A percentile compares a stretch with the other conserved stretches of the same genome.
These are phyloP conservation scores for Cytospora piceicola DNA, from an alignment of 2,329 filamentous ascomycete species.

Conservation along the genomic window DNA sequence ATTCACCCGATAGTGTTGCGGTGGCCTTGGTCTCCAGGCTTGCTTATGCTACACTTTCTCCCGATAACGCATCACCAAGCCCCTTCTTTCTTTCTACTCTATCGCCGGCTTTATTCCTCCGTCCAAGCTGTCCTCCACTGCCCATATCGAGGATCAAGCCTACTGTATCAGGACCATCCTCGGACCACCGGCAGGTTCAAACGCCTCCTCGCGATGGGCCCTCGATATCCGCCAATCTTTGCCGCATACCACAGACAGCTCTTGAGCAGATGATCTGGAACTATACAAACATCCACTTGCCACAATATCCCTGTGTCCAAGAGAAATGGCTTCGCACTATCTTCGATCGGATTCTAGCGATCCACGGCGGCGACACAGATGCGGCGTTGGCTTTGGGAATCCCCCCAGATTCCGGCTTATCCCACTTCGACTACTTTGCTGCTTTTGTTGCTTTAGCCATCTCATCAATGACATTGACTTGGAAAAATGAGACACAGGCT, in stretches of 20 bases:
- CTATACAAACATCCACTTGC: slow-evolving; percentile 20
- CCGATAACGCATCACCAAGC: not conserved
- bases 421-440: slow-evolving; percentile 23
- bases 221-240: slow-evolving; percentile 15
- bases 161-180: slow-evolving; percentile 1
- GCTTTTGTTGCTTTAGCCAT: slow-evolving; percentile 17
- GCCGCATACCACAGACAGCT: slow-evolving; percentile 16
- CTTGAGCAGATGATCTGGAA: slow-evolving; percentile 23
- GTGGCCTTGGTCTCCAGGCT: slow-evolving; percentile 20
- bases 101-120: slow-evolving; percentile 16
- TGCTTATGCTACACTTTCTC: slow-evolving; percentile 9
- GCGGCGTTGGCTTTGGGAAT: slow-evolving; percentile 14
- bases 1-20: slow-evolving; percentile 19
- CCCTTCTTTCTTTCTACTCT: slow-evolving; percentile 17
- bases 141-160: slow-evolving; percentile 16
- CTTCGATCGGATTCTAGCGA: slow-evolving; percentile 6
- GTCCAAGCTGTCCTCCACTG: slow-evolving; percentile 21
- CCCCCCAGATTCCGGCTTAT: slow-evolving; percentile 14
- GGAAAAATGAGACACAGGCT: slow-evolving; percentile 22
- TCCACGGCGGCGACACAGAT: slow-evolving; percentile 20
- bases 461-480: slow-evolving; percentile 22
- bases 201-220: slow-evolving; percentile 21
- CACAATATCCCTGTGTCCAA: slow-evolving; percentile 23
- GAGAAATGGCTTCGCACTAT: slow-evolving; percentile 22
- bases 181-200: slow-evolving; percentile 1